A percentile compares a stretch with the other conserved stretches of the same genome.
Conservation (phyloP, 768 basidiomycete species). For the Paxillus involutus region DNA sequence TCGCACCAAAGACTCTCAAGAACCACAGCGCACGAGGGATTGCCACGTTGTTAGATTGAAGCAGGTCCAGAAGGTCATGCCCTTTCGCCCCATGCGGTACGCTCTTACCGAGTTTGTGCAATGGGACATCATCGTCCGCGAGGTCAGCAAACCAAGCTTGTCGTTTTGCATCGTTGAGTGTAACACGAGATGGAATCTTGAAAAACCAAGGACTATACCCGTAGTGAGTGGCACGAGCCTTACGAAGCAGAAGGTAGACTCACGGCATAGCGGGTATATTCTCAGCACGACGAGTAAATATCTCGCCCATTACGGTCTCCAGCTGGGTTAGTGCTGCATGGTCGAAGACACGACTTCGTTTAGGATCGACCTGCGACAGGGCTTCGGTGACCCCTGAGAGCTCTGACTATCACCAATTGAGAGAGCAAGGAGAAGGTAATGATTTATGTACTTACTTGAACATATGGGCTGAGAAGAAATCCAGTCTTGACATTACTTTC, state of each 20-base stretch:
- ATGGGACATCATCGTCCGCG: slow-evolving; percentile 76
- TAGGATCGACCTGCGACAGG: slow-evolving; percentile 14
- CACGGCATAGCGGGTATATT: slow-evolving; percentile 62
- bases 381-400: slow-evolving; percentile 12
- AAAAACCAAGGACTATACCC: slow-evolving; percentile 54
- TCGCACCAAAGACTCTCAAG: slow-evolving; percentile 81
- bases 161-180: slow-evolving; percentile 76
- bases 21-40: slow-evolving; percentile 87
- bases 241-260: slow-evolving; percentile 23
- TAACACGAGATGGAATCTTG: slow-evolving; percentile 80
- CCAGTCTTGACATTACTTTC: slow-evolving; percentile 67
- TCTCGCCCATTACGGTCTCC: slow-evolving; percentile 75
- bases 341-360: slow-evolving; percentile 48
- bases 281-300: slow-evolving; percentile 64
- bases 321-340: slow-evolving; percentile 55
- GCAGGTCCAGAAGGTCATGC: slow-evolving; percentile 75
- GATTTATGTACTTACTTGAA: slow-evolving; percentile 49
- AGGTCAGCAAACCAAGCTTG: slow-evolving; percentile 82
- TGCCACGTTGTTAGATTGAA: slow-evolving; percentile 75
- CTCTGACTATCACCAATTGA: slow-evolving; percentile 22
- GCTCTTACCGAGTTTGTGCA: slow-evolving; percentile 79
- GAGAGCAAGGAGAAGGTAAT: background rate
- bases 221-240: background rate
- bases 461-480: slow-evolving; percentile 49
- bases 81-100: slow-evolving; percentile 88